phyloP scores from a whole-genome alignment of 2,329 filamentous ascomycete genomes.

The Talaromyces atroroseus region DNA sequence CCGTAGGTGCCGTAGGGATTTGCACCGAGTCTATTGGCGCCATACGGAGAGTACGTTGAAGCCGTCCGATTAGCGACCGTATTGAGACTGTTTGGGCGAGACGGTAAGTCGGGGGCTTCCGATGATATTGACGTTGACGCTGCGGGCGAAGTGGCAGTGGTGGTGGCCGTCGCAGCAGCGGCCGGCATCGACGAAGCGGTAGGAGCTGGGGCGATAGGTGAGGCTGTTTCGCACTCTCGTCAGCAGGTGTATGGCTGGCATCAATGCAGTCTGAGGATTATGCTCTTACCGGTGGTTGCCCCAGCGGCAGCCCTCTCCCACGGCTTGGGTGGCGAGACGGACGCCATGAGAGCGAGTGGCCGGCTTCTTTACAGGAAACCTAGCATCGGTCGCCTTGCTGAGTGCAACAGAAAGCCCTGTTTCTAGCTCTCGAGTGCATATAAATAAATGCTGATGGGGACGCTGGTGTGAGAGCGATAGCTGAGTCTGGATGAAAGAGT shows the following conservation, averaged over 20 bases:
- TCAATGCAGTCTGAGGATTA: neutral
- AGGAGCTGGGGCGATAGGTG: neutral
- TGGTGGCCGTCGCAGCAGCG: slow-evolving; percentile 33
- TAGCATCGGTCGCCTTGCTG: neutral
- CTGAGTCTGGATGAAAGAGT: neutral
- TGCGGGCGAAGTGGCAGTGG: slow-evolving; percentile 37
- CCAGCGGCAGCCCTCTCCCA: slow-evolving; percentile 75
- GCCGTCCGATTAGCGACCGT: slow-evolving; percentile 83
- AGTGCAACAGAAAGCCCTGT: neutral
- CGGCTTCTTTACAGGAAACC: slow-evolving; percentile 15
- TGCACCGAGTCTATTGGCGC: slow-evolving; percentile 52
- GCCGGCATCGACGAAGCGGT: slow-evolving; percentile 7
- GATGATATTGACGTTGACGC: slow-evolving; percentile 40
- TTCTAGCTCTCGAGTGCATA: neutral
- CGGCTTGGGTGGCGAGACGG: slow-evolving; percentile 84
- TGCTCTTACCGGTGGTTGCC: slow-evolving; percentile 7
- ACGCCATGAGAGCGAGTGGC: slow-evolving; percentile 44
- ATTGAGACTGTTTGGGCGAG: slow-evolving; percentile 71
- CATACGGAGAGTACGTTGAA: slow-evolving; percentile 67
- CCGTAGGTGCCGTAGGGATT: slow-evolving; percentile 46
- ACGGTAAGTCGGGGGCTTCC: slow-evolving; percentile 53
- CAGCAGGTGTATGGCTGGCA: neutral
- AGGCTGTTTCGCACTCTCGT: neutral
- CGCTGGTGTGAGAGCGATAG: neutral
- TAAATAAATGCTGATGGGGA: neutral